Percentiles rank a stretch among this genome's conserved stretches.
phyloP scores from a whole-genome alignment of 1,284 basidiomycete genomes.

The Puccinia novopanici region DNA sequence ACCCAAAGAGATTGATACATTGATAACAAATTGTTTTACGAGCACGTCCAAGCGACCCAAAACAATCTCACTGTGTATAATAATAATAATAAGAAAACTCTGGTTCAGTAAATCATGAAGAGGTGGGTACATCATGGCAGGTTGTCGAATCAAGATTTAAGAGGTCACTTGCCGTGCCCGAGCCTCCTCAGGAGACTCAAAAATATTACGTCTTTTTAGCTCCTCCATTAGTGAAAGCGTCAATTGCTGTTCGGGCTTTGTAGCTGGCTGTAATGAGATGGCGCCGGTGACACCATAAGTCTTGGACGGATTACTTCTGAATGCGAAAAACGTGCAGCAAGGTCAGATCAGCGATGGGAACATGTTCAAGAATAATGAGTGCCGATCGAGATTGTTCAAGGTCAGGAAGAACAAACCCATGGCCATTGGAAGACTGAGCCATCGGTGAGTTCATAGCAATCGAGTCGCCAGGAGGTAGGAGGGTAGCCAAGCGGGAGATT shows the following conservation, averaged over 20 bases:
- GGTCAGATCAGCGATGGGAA: neutral
- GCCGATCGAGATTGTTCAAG: neutral
- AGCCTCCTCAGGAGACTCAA: constrained; percentile 86
- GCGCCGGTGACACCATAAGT: constrained; percentile 50
- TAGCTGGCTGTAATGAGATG: constrained; percentile 56
- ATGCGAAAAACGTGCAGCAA: neutral
- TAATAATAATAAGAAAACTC: constrained; percentile 38
- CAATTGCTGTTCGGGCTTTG: constrained; percentile 61
- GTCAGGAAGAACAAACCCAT: neutral
- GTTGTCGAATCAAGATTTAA: neutral
- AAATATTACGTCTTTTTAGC: constrained; percentile 78
- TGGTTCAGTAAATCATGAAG: constrained; percentile 16
- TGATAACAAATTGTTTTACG: constrained; percentile 90
- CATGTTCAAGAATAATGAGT: neutral
- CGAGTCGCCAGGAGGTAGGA: neutral
- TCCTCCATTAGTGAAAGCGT: constrained; percentile 85
- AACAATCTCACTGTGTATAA: constrained; percentile 87
- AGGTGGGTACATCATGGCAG: constrained; percentile 17
- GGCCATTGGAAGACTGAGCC: neutral
- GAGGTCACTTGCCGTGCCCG: constrained; percentile 72
- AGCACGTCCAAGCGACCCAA: constrained; percentile 84
- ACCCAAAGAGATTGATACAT: constrained; percentile 73
- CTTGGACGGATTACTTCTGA: constrained; percentile 18
- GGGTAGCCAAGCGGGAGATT: neutral
- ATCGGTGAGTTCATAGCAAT: neutral